Conservation (phyloP, 169 alveolate genomes). For the Babesia caballi region DNA sequence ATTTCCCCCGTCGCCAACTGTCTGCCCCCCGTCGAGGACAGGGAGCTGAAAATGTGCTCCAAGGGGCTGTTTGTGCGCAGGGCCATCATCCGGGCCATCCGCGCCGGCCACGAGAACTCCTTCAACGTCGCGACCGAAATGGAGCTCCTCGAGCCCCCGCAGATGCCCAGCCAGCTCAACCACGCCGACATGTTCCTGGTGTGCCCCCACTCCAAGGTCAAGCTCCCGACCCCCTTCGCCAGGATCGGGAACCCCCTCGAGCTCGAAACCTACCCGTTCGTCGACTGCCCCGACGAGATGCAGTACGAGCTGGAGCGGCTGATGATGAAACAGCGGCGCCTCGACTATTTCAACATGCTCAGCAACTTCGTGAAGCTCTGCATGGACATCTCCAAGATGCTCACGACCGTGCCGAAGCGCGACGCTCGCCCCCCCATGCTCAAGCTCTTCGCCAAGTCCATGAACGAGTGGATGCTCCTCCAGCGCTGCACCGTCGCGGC, state of each 20-base stretch:
- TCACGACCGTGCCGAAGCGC: conserved; percentile 72
- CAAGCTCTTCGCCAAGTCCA: conserved; percentile 59
- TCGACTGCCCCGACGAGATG: conserved; percentile 68
- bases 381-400: conserved; percentile 71
- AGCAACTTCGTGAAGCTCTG: conserved; percentile 74
- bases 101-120: background rate
- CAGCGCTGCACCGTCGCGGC: conserved; percentile 81
- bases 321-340: conserved; percentile 84
- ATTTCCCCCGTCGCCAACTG: conserved; percentile 46
- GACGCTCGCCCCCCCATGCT: conserved; percentile 64
- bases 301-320: conserved; percentile 77
- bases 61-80: conserved; percentile 70
- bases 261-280: conserved; percentile 66
- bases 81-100: conserved; percentile 34
- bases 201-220: conserved; percentile 67
- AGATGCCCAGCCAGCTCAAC: conserved; percentile 55
- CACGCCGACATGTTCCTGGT: conserved; percentile 45
- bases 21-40: conserved; percentile 4
- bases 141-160: conserved; percentile 33
- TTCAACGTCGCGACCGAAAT: conserved; percentile 24
- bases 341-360: conserved; percentile 82
- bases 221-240: conserved; percentile 73
- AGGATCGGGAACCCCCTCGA: conserved; percentile 78
- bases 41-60: conserved; percentile 59
- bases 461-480: conserved; percentile 80